Percentiles rank a stretch among this genome's conserved stretches.
Evolutionary conservation across 768 basidiomycete species (phyloP).

Genomic region (Trametes meyenii): DNA sequence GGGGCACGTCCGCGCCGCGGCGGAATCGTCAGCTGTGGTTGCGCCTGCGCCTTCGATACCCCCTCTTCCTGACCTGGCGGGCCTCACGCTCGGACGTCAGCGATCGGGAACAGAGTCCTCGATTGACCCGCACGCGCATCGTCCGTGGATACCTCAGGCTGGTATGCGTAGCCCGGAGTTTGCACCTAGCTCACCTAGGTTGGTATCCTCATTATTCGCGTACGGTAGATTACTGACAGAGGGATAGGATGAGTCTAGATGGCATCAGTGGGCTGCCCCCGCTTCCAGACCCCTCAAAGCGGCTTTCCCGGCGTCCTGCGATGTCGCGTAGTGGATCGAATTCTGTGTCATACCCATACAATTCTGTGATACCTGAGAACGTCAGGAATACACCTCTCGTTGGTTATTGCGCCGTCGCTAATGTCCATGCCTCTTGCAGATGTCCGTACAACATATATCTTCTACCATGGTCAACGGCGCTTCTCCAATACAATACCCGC

Average conservation of each 20-base stretch:
- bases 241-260: slow-evolving; percentile 17
- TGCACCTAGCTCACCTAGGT: slow-evolving; percentile 47
- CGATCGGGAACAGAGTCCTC: slow-evolving; percentile 23
- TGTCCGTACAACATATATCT: slow-evolving; percentile 40
- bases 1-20: slow-evolving; percentile 22
- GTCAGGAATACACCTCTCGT: slow-evolving; percentile 38
- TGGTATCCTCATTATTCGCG: slow-evolving; percentile 5
- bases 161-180: slow-evolving; percentile 43
- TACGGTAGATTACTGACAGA: neutral
- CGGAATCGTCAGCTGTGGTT: slow-evolving; percentile 18
- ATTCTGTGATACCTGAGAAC: slow-evolving; percentile 53
- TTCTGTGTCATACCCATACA: slow-evolving; percentile 40
- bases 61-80: slow-evolving; percentile 5
- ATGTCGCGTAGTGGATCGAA: slow-evolving; percentile 45
- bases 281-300: slow-evolving; percentile 27
- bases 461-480: slow-evolving; percentile 43
- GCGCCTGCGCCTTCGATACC: slow-evolving; percentile 5
- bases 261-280: slow-evolving; percentile 16
- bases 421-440: slow-evolving; percentile 28
- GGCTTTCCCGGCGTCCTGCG: slow-evolving; percentile 44
- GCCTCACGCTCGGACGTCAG: slow-evolving; percentile 15
- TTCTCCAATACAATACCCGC: slow-evolving; percentile 55
- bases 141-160: slow-evolving; percentile 29
- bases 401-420: neutral
- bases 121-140: slow-evolving; percentile 23